A percentile compares a stretch with the other conserved stretches of the same genome.
These are phyloP conservation scores for Blastobotrys mokoenaii DNA, from an alignment of 805 yeast genomes.

Conservation along the genomic window DNA sequence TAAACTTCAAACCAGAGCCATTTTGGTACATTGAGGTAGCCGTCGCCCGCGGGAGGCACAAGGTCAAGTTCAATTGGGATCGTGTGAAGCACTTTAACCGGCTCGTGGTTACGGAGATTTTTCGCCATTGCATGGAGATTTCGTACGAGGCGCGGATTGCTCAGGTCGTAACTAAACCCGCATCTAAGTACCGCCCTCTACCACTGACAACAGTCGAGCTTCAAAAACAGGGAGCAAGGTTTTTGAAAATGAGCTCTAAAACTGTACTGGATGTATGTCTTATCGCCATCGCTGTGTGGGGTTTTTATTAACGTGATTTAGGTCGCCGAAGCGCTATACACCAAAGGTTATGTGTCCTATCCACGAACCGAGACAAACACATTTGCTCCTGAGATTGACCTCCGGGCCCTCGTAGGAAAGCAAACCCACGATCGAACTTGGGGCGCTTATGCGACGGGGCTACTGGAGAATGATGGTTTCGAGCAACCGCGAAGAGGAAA, in stretches of 20 bases:
- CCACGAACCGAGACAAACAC: constrained; percentile 97
- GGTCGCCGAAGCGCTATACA: constrained; percentile 76
- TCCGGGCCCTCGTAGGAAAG: constrained; percentile 48
- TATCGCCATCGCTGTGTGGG: no score
- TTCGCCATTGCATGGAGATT: constrained; percentile 52
- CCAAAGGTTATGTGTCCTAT: constrained; percentile 78
- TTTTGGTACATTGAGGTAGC: constrained; percentile 69
- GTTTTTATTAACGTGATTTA: no score
- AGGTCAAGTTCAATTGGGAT: constrained; percentile 57
- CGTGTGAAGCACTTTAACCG: constrained; percentile 68
- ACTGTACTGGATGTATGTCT: constrained; percentile 43
- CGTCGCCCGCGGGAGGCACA: constrained; percentile 20
- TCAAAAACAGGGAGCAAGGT: constrained; percentile 75
- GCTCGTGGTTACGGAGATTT: constrained; percentile 51
- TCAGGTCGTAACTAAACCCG: constrained; percentile 48
- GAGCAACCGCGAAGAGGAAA: constrained; percentile 69
- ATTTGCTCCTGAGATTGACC: constrained; percentile 71
- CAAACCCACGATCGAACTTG: constrained; percentile 52
- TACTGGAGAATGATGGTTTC: constrained; percentile 40
- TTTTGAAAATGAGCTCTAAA: constrained; percentile 72
- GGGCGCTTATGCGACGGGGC: constrained; percentile 58
- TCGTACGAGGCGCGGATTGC: constrained; percentile 11
- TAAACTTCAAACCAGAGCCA: constrained; percentile 61
- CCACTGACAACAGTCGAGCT: constrained; percentile 93
- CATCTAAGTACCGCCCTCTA: constrained; percentile 70